phyloP scores from a whole-genome alignment of 305 asterid species.

The Solanum hybrid region DNA sequence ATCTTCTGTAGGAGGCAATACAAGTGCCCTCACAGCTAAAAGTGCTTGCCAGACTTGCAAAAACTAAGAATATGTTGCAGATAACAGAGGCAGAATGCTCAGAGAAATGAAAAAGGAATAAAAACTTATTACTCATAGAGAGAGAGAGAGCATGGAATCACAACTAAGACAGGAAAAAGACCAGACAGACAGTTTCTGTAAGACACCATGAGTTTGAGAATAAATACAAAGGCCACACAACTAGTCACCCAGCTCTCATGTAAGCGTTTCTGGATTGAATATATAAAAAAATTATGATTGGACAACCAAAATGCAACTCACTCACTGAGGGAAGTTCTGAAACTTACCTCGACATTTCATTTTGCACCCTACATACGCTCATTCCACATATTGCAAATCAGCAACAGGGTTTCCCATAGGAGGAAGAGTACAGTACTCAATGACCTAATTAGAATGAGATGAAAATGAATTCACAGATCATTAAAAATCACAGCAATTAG shows the following conservation, averaged over 20 bases:
- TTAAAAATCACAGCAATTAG: slow-evolving; percentile 1
- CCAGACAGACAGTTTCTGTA: background rate
- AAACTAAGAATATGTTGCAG: background rate
- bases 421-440: slow-evolving; percentile 93
- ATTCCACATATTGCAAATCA: slow-evolving; percentile 96
- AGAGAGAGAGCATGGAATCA: background rate
- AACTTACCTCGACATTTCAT: slow-evolving; percentile 85
- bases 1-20: slow-evolving; percentile 95
- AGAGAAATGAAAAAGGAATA: background rate
- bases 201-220: background rate
- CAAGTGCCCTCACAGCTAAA: slow-evolving; percentile 89
- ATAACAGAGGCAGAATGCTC: background rate
- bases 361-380: slow-evolving; percentile 94
- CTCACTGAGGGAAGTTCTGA: slow-evolving; percentile 3
- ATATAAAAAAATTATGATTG: background rate
- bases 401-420: slow-evolving; percentile 78
- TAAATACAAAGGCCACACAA: background rate
- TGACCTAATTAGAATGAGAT: slow-evolving; percentile 48
- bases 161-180: background rate
- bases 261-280: background rate
- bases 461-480: slow-evolving; percentile 13
- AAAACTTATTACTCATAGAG: background rate
- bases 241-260: background rate
- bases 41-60: slow-evolving; percentile 89
- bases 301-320: background rate